These are phyloP conservation scores for Talaromyces sp. DNA, from an alignment of 2,329 filamentous ascomycete species.

Conservation along the genomic window DNA sequence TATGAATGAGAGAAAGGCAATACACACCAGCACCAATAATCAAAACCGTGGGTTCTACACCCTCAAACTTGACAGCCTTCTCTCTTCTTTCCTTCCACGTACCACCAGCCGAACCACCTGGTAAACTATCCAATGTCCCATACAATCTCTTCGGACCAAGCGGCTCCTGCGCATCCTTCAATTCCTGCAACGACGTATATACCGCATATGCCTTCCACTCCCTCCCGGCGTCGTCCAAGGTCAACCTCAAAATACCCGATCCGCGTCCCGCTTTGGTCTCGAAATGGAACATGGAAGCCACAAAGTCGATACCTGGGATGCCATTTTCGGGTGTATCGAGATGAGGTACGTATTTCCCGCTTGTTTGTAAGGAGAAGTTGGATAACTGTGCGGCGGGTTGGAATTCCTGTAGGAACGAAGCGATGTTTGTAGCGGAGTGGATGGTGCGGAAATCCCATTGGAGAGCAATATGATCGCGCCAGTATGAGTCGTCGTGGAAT, in stretches of 20 bases:
- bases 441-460: slow-evolving; percentile 41
- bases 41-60: slow-evolving; percentile 36
- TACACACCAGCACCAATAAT: slow-evolving; percentile 41
- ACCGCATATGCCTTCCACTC: slow-evolving; percentile 40
- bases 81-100: slow-evolving; percentile 39
- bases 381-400: slow-evolving; percentile 29
- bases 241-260: slow-evolving; percentile 36
- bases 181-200: slow-evolving; percentile 38
- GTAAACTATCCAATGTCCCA: slow-evolving; percentile 35
- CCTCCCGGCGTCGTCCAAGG: slow-evolving; percentile 22
- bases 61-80: slow-evolving; percentile 32
- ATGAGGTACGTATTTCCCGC: slow-evolving; percentile 31
- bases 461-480: slow-evolving; percentile 41
- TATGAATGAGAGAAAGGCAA: background rate
- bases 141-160: slow-evolving; percentile 30
- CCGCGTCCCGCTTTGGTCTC: slow-evolving; percentile 37
- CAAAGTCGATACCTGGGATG: slow-evolving; percentile 7
- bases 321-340: slow-evolving; percentile 29
- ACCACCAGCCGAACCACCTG: slow-evolving; percentile 29
- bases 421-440: slow-evolving; percentile 30
- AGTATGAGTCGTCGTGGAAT: slow-evolving; percentile 41
- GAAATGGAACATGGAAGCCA: slow-evolving; percentile 41
- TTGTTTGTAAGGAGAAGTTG: slow-evolving; percentile 31
- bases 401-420: slow-evolving; percentile 28
- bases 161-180: slow-evolving; percentile 35